Base-by-base conservation (phyloP, 331 rosid genomes). In the Quercus tomentella region DNA sequence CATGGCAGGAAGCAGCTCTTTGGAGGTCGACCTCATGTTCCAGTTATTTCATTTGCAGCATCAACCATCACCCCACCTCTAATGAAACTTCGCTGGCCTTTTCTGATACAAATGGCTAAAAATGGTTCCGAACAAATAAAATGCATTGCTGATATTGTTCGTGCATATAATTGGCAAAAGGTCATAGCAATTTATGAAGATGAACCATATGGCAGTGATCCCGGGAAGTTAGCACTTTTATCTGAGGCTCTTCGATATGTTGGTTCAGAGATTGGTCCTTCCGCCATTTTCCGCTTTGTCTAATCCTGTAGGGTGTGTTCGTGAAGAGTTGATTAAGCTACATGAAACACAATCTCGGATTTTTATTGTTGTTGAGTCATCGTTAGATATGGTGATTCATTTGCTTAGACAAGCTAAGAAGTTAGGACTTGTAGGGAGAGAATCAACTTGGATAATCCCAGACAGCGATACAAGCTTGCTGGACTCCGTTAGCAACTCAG, bases 101-200 rank as follows among this genome's bases (percentile, higher is more conserved):
- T 70, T 77, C 20, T 89, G 66, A 78, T 88, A 75, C 74, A 87
- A 72, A 73, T 88, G 86, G 84, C 89, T 12, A 88, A 70, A 77
- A 70, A 72, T 61, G 73, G 28, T 20, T 68, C 83, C 51, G 41
- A 81, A 76, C 77, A 87, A 28, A 70, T 85, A 51, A 76, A 85
- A 54, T 87, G 89, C 80, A 85, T 92, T 72, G 91, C 85, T 6
- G 88, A 84, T 68, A 78, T 92, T 65, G 85, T 90, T 49, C 74
- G 76, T 43, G 69, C 77, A 26, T 84, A 75, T 66, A 31, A 77
- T 23, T 92, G 97, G 94, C 69, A 79, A 69, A 87, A 82, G 82
- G 91, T 89, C 23, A 80, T 89, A 22, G 94, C 55, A 51, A 81
- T 92, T 37, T 88, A 89, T 17, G 97, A 92, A 87, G 91, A 85